Evolutionary conservation across 108 stramenopile species (phyloP).

Genomic region (Pseudonitzschia multiseries): DNA sequence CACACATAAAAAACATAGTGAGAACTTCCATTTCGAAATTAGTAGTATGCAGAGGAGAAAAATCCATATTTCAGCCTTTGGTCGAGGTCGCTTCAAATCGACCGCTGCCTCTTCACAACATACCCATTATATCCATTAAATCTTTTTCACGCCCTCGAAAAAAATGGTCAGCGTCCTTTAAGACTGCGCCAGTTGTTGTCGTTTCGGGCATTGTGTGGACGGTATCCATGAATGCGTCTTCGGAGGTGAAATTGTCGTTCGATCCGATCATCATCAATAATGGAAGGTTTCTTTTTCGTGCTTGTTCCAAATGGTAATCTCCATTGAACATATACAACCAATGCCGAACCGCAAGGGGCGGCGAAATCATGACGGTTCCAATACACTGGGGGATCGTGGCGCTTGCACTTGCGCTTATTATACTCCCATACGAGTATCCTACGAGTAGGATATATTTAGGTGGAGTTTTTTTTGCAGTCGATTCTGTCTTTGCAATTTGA

Average conservation of each 20-base stretch:
- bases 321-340: conserved; percentile 57
- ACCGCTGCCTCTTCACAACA: conserved; percentile 22
- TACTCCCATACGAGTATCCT: conserved; percentile 65
- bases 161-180: conserved; percentile 56
- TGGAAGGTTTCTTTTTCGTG: conserved; percentile 30
- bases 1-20: background rate
- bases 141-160: conserved; percentile 54
- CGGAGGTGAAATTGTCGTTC: conserved; percentile 58
- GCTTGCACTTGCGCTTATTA: conserved; percentile 49
- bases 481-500: conserved; percentile 3
- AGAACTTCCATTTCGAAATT: background rate
- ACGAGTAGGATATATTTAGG: conserved; percentile 42
- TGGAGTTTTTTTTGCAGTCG: conserved; percentile 12
- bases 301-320: conserved; percentile 46
- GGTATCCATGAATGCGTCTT: conserved; percentile 33
- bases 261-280: conserved; percentile 47
- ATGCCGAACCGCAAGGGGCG: conserved; percentile 47
- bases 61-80: background rate
- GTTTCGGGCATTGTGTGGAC: conserved; percentile 33
- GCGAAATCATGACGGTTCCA: conserved; percentile 49
- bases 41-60: background rate
- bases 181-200: conserved; percentile 41
- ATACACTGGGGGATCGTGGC: conserved; percentile 42
- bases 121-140: conserved; percentile 51
- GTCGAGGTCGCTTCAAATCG: background rate